Conservation (phyloP, 768 basidiomycete genomes). For the Auriscalpium vulgare region DNA sequence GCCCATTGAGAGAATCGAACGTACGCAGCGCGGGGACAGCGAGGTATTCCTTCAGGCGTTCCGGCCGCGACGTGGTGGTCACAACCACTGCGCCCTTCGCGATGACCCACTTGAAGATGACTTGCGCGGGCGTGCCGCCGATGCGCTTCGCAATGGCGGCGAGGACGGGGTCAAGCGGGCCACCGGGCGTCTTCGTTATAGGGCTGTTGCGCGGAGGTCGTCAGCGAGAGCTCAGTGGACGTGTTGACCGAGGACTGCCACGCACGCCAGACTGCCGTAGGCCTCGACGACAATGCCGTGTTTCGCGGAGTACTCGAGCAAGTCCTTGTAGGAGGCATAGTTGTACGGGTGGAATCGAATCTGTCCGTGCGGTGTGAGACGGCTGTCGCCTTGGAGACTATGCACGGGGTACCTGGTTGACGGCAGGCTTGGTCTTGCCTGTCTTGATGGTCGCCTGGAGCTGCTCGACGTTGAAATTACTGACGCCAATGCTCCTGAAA, state of each 20-base stretch:
- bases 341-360: slow-evolving; percentile 63
- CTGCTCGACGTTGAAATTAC: slow-evolving; percentile 44
- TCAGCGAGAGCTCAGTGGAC: slow-evolving; percentile 10
- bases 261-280: slow-evolving; percentile 47
- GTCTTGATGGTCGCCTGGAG: slow-evolving; percentile 38
- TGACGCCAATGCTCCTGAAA: slow-evolving; percentile 52
- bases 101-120: slow-evolving; percentile 55
- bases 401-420: slow-evolving; percentile 41
- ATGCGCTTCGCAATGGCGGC: slow-evolving; percentile 37
- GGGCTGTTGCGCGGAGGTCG: slow-evolving; percentile 25
- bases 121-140: slow-evolving; percentile 45
- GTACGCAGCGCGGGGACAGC: not conserved
- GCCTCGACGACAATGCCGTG: slow-evolving; percentile 50
- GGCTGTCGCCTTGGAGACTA: not conserved
- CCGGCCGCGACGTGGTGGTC: slow-evolving; percentile 26
- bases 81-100: slow-evolving; percentile 52
- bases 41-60: not conserved
- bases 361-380: slow-evolving; percentile 21
- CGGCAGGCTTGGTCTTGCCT: slow-evolving; percentile 44
- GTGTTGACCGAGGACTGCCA: slow-evolving; percentile 5
- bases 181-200: slow-evolving; percentile 44
- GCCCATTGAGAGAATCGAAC: not conserved
- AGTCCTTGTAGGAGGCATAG: slow-evolving; percentile 41
- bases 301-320: slow-evolving; percentile 39
- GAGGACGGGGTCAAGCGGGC: slow-evolving; percentile 47